A percentile compares a stretch with the other conserved stretches of the same genome.
phyloP scores from a whole-genome alignment of 495 filamentous ascomycete genomes.

The Penicillium argentinense region DNA sequence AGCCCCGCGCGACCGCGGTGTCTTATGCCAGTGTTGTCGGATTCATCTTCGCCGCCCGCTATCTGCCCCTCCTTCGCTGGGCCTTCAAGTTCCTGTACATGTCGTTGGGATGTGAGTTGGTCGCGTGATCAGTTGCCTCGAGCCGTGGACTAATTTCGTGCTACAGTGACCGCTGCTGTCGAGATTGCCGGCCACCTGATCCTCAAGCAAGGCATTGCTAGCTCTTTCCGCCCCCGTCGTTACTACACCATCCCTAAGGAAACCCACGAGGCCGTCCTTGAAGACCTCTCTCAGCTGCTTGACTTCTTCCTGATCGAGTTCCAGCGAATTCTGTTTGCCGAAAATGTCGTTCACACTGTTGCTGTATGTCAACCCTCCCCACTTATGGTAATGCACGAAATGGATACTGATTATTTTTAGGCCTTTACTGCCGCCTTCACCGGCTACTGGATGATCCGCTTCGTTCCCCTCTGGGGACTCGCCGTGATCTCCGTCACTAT shows the following conservation, averaged over 20 bases:
- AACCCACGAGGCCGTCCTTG: conserved; percentile 73
- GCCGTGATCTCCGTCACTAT: conserved; percentile 72
- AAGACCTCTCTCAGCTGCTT: conserved; percentile 85
- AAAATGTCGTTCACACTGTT: conserved; percentile 81
- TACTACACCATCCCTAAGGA: conserved; percentile 92
- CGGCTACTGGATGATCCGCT: conserved; percentile 91
- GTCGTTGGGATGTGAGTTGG: conserved; percentile 58
- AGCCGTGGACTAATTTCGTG: conserved; percentile 11
- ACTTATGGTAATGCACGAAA: conserved; percentile 10
- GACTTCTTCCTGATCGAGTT: conserved; percentile 98
- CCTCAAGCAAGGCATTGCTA: conserved; percentile 75
- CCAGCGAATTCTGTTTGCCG: conserved; percentile 90
- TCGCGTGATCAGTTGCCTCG: conserved; percentile 14
- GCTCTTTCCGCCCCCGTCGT: conserved; percentile 81
- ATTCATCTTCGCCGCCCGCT: conserved; percentile 87
- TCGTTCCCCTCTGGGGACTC: conserved; percentile 92
- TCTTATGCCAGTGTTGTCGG: conserved; percentile 71
- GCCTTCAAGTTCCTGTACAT: conserved; percentile 81
- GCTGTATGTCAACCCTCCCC: conserved; percentile 57
- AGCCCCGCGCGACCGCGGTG: conserved; percentile 78
- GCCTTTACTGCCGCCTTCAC: conserved; percentile 76
- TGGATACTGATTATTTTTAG: conserved; percentile 40
- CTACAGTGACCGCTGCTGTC: conserved; percentile 65
- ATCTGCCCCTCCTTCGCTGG: conserved; percentile 85
- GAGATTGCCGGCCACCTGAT: conserved; percentile 77